A percentile compares a stretch with the other conserved stretches of the same genome.
Evolutionary conservation across 169 alveolate genomes (phyloP).

Genomic region (Haemoproteus tartakovskyi): DNA sequence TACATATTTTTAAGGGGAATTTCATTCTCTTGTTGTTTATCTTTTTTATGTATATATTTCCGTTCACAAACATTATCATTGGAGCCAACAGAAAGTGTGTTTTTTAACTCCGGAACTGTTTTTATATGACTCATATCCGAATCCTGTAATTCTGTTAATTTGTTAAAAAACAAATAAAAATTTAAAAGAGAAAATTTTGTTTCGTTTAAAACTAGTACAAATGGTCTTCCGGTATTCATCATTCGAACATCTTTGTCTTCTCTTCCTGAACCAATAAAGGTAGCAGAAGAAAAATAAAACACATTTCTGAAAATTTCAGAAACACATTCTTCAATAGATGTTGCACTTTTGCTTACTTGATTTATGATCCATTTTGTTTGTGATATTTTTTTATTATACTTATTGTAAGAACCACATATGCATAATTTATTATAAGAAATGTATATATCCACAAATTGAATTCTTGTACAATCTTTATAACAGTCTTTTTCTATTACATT

Average conservation of each 20-base stretch:
- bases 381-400: slow-evolving; percentile 50
- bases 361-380: slow-evolving; percentile 59
- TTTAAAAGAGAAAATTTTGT: slow-evolving; percentile 54
- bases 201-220: slow-evolving; percentile 46
- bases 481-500: too few relatives aligned
- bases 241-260: slow-evolving; percentile 90
- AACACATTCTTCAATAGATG: slow-evolving; percentile 62
- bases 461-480: too few relatives aligned
- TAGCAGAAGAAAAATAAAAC: slow-evolving; percentile 2
- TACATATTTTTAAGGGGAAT: slow-evolving; percentile 22
- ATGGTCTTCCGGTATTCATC: slow-evolving; percentile 77
- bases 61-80: too few relatives aligned
- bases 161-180: slow-evolving; percentile 41
- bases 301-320: slow-evolving; percentile 24
- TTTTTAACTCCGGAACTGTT: slow-evolving; percentile 24
- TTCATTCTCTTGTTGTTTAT: too few relatives aligned
- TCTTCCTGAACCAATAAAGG: slow-evolving; percentile 82
- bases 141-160: not conserved
- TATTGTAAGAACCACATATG: slow-evolving; percentile 57
- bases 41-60: too few relatives aligned
- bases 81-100: too few relatives aligned
- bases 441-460: slow-evolving; percentile 23
- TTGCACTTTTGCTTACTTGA: slow-evolving; percentile 1
- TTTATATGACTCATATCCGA: too few relatives aligned
- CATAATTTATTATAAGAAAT: slow-evolving; percentile 50